Percentiles rank a stretch among this genome's conserved stretches.
phyloP scores from a whole-genome alignment of 2,329 filamentous ascomycete species.

The Chrysoporthe austroafricana region DNA sequence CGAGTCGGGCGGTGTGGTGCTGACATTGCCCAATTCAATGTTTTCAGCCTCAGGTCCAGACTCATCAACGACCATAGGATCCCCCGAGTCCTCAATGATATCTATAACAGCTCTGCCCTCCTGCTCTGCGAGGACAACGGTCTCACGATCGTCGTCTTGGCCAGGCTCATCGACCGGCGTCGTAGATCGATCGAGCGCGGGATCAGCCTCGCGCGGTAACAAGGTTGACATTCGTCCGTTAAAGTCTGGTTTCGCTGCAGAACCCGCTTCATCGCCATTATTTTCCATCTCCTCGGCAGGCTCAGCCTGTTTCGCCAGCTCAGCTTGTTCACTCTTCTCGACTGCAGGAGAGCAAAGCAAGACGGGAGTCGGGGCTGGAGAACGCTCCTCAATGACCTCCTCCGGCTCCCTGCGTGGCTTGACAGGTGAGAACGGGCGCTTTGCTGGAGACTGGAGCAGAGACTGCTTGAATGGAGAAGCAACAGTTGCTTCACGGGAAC shows the following conservation, averaged over 20 bases:
- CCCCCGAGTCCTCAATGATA: slow-evolving; percentile 16
- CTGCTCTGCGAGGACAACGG: slow-evolving; percentile 29
- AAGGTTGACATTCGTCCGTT: slow-evolving; percentile 29
- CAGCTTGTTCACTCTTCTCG: slow-evolving; percentile 11
- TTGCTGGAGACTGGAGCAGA: slow-evolving; percentile 51
- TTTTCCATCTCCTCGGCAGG: slow-evolving; percentile 2
- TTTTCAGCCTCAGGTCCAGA: slow-evolving; percentile 35
- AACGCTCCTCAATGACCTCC: slow-evolving; percentile 30
- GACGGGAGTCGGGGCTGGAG: slow-evolving; percentile 24
- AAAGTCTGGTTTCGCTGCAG: not conserved
- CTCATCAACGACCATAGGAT: slow-evolving; percentile 36
- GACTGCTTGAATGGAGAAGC: slow-evolving; percentile 51
- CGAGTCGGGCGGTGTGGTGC: slow-evolving; percentile 37
- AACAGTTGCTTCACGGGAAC: slow-evolving; percentile 34
- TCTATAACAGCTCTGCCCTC: slow-evolving; percentile 7
- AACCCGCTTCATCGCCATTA: slow-evolving; percentile 18
- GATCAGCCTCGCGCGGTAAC: slow-evolving; percentile 38
- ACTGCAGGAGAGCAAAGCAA: slow-evolving; percentile 13
- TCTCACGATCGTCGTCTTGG: slow-evolving; percentile 29
- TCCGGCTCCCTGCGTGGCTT: slow-evolving; percentile 43
- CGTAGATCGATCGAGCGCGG: slow-evolving; percentile 30
- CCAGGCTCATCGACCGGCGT: slow-evolving; percentile 7
- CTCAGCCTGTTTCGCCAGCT: not conserved
- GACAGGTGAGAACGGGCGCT: slow-evolving; percentile 39
- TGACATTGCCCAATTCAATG: slow-evolving; percentile 24